A percentile compares a stretch with the other conserved stretches of the same genome.
These are phyloP conservation scores for Knufia fluminis DNA, from an alignment of 2,329 filamentous ascomycete species.

Conservation along the genomic window DNA sequence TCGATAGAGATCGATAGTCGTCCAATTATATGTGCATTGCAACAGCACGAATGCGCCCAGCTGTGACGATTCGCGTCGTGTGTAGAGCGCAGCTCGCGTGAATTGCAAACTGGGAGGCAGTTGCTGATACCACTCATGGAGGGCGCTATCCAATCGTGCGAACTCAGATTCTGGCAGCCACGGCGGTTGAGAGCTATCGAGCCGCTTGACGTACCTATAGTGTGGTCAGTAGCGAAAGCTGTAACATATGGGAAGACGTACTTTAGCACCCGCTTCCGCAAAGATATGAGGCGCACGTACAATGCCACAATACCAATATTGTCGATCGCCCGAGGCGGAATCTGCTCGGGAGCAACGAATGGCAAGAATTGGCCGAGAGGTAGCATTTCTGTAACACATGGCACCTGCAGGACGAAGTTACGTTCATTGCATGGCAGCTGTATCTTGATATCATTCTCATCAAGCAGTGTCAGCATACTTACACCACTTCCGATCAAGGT, in stretches of 20 bases:
- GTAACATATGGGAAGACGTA: neutral
- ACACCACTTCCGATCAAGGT: conserved; percentile 26
- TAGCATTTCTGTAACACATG: conserved; percentile 26
- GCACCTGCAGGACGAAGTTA: conserved; percentile 25
- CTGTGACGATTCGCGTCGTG: conserved; percentile 39
- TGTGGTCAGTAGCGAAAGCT: conserved; percentile 6
- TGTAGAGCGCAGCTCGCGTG: conserved; percentile 38
- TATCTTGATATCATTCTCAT: conserved; percentile 27
- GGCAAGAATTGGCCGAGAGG: conserved; percentile 18
- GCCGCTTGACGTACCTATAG: conserved; percentile 33
- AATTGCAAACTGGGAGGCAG: conserved; percentile 39
- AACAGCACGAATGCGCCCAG: conserved; percentile 38
- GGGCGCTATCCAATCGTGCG: conserved; percentile 33
- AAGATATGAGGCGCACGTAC: conserved; percentile 9
- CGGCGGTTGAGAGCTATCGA: conserved; percentile 33
- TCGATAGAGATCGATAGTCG: conserved; percentile 39
- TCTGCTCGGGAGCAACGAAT: conserved; percentile 8
- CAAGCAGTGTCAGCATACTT: conserved; percentile 26
- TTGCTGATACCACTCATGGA: conserved; percentile 34
- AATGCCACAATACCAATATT: conserved; percentile 12
- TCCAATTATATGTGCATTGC: conserved; percentile 42
- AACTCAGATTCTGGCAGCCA: conserved; percentile 40
- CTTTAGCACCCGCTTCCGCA: conserved; percentile 10
- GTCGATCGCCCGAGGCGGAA: conserved; percentile 7
- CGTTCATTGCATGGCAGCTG: conserved; percentile 25